Conservation (phyloP, 2,329 filamentous ascomycete genomes). For the Periconia macrospinosa region DNA sequence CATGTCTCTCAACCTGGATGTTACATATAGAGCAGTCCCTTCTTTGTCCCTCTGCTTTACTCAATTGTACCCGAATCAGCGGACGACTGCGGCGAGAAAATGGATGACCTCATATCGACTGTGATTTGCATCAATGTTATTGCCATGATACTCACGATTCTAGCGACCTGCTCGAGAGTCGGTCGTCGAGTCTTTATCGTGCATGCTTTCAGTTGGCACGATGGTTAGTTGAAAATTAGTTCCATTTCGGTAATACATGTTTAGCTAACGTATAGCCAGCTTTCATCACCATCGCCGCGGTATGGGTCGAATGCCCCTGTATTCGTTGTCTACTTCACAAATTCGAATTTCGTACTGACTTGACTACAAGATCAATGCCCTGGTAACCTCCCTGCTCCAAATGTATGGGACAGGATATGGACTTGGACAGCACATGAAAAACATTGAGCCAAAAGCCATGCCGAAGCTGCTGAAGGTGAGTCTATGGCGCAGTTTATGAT, state of each 20-base stretch:
- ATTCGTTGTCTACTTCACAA: not conserved
- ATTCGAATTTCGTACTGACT: not conserved
- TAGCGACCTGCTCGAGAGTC: conserved; percentile 24
- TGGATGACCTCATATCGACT: conserved; percentile 16
- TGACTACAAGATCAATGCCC: not conserved
- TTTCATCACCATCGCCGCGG: conserved; percentile 22
- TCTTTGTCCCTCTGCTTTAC: too few relatives aligned
- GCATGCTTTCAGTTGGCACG: conserved; percentile 27
- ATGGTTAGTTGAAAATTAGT: conserved; percentile 17
- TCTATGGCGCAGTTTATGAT: too few relatives aligned
- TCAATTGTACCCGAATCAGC: too few relatives aligned
- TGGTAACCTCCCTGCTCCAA: conserved; percentile 10
- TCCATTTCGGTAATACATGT: not conserved
- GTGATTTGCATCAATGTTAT: conserved; percentile 28
- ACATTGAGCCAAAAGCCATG: conserved; percentile 4
- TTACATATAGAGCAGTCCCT: too few relatives aligned
- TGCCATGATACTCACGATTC: conserved; percentile 25
- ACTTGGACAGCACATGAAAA: conserved; percentile 17
- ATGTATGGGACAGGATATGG: conserved; percentile 25
- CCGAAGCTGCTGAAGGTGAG: not conserved
- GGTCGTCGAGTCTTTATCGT: conserved; percentile 25
- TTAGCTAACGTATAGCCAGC: conserved; percentile 14
- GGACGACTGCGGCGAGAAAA: conserved; percentile 1
- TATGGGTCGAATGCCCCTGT: not conserved
- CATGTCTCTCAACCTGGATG: too few relatives aligned